A percentile compares a stretch with the other conserved stretches of the same genome.
Conservation (phyloP, 148 eudicot species). For the Tetragonia tetragonoides region DNA sequence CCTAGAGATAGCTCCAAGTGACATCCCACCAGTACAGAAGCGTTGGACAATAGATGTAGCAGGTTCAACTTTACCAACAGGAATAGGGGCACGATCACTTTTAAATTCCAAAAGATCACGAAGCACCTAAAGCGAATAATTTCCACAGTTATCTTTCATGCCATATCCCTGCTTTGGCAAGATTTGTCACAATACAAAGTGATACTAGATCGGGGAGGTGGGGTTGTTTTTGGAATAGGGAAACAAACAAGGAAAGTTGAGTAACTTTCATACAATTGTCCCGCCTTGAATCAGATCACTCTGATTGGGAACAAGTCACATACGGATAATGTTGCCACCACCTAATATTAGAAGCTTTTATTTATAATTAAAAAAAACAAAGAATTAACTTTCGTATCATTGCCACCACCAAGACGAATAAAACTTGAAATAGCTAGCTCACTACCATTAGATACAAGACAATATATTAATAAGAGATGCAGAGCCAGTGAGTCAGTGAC, state of each 20-base stretch:
- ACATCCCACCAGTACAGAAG: slow-evolving; percentile 99
- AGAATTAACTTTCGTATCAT: too few relatives aligned
- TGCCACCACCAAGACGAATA: neutral
- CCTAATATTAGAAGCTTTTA: neutral
- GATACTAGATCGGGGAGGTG: neutral
- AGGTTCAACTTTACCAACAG: slow-evolving; percentile 95
- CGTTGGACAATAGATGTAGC: slow-evolving; percentile 90
- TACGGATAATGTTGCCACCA: neutral
- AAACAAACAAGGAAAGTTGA: neutral
- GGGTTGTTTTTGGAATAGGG: neutral
- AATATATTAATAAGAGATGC: neutral
- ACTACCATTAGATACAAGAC: neutral
- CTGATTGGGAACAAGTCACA: neutral
- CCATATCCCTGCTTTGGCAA: neutral
- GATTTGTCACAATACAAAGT: neutral
- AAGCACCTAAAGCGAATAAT: slow-evolving; percentile 54
- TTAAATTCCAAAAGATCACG: slow-evolving; percentile 92
- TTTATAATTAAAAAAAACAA: neutral
- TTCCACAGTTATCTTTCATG: slow-evolving; percentile 1
- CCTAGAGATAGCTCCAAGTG: slow-evolving; percentile 98
- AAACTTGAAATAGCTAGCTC: neutral
- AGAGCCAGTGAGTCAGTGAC: neutral
- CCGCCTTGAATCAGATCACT: neutral
- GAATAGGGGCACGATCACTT: slow-evolving; percentile 87
- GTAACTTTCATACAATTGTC: neutral